Conservation (phyloP, 2,329 filamentous ascomycete genomes). For the Aspergillus fructus region DNA sequence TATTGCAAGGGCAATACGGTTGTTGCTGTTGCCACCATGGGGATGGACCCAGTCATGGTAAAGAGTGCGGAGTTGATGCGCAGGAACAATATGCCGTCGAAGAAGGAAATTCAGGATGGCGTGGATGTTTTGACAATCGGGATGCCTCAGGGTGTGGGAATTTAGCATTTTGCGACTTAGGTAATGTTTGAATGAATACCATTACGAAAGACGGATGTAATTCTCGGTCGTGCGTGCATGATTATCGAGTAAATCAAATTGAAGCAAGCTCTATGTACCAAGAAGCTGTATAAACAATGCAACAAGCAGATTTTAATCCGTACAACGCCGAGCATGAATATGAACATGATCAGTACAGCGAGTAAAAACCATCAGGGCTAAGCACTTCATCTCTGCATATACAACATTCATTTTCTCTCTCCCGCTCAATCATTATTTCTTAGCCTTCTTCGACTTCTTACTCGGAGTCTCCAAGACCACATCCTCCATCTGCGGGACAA, state of each 20-base stretch:
- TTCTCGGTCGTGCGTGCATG: too few species aligned
- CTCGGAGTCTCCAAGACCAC: constrained; percentile 2
- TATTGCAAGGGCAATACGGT: constrained; percentile 84
- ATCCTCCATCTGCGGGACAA: neutral
- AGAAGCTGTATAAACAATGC: neutral
- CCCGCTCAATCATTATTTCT: neutral
- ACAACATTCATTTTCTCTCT: neutral
- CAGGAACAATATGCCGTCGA: constrained; percentile 75
- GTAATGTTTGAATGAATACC: neutral
- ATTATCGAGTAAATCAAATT: neutral
- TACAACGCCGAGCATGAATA: constrained; percentile 23
- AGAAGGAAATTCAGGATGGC: constrained; percentile 68
- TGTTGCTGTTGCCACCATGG: constrained; percentile 89
- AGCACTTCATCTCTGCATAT: constrained; percentile 13
- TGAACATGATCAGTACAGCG: constrained; percentile 3
- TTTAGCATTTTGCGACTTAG: constrained; percentile 9
- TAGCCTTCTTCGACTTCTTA: constrained; percentile 7
- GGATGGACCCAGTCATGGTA: constrained; percentile 79
- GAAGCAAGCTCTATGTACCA: neutral
- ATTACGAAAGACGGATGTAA: neutral
- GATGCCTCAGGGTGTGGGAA: constrained; percentile 23
- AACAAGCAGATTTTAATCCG: constrained; percentile 18
- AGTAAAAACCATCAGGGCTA: neutral
- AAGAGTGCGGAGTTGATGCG: constrained; percentile 85
- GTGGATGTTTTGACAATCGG: constrained; percentile 42